A percentile compares a stretch with the other conserved stretches of the same genome.
Evolutionary conservation across 2,329 filamentous ascomycete genomes (phyloP).

Genomic region (Xylaria sp.): DNA sequence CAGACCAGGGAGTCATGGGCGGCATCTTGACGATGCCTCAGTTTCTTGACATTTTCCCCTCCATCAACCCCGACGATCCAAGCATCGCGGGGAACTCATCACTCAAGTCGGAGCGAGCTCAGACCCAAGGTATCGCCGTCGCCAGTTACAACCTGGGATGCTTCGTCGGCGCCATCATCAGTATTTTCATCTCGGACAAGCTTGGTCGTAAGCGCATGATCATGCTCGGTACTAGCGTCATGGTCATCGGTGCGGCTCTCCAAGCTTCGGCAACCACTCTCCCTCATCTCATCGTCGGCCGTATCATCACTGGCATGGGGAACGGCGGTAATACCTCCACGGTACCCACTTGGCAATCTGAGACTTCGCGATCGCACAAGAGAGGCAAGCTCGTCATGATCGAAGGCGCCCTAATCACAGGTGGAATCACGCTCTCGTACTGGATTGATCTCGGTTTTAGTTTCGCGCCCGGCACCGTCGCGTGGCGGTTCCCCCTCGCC

Average conservation of each 20-base stretch:
- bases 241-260: constrained; percentile 64
- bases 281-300: constrained; percentile 66
- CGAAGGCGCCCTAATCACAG: constrained; percentile 67
- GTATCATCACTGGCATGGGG: constrained; percentile 58
- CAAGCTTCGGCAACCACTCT: constrained; percentile 56
- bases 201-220: constrained; percentile 68
- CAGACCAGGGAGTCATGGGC: constrained; percentile 80
- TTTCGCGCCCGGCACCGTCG: constrained; percentile 60
- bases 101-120: constrained; percentile 57
- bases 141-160: constrained; percentile 70
- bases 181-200: constrained; percentile 62
- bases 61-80: constrained; percentile 59
- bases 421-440: constrained; percentile 67
- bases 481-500: constrained; percentile 70
- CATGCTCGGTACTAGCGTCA: constrained; percentile 65
- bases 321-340: constrained; percentile 57
- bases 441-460: constrained; percentile 70
- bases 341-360: constrained; percentile 70
- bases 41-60: constrained; percentile 66
- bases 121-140: constrained; percentile 63
- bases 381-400: constrained; percentile 70
- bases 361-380: constrained; percentile 66
- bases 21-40: constrained; percentile 75
- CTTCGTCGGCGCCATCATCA: constrained; percentile 60
- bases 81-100: constrained; percentile 45